phyloP scores from a whole-genome alignment of 257 asterid species.

The Phtheirospermum japonicum region DNA sequence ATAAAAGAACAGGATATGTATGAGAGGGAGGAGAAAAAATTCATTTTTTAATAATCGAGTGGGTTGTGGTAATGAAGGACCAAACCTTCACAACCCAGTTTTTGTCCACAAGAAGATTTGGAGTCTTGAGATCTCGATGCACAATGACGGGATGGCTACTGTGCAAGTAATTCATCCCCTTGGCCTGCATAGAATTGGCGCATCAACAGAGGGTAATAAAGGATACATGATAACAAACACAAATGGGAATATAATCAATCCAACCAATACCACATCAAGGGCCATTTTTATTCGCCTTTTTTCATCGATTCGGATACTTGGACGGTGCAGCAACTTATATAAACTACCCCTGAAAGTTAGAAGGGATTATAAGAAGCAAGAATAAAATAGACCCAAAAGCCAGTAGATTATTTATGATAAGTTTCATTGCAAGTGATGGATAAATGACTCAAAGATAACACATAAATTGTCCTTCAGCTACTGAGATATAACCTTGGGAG shows the following conservation, averaged over 20 bases:
- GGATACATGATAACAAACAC: constrained; percentile 24
- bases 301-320: constrained; percentile 74
- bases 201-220: constrained; percentile 21
- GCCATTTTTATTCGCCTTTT: constrained; percentile 89
- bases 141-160: constrained; percentile 90
- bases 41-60: not conserved
- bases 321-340: constrained; percentile 86
- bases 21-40: constrained; percentile 19
- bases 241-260: constrained; percentile 25
- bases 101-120: constrained; percentile 94
- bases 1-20: constrained; percentile 15
- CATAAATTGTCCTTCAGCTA: too few relatives aligned
- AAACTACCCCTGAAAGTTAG: constrained; percentile 85
- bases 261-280: constrained; percentile 81
- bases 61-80: not conserved
- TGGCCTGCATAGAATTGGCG: constrained; percentile 61
- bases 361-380: constrained; percentile 24
- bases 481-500: constrained; percentile 32
- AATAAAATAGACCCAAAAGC: not conserved
- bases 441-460: too few relatives aligned
- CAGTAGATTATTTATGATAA: constrained; percentile 2
- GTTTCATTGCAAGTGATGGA: constrained; percentile 1
- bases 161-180: constrained; percentile 98
- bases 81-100: constrained; percentile 95
- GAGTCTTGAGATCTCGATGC: constrained; percentile 96